Evolutionary conservation across 2,329 filamentous ascomycete genomes (phyloP).

Genomic region (Diaporthe sp.): DNA sequence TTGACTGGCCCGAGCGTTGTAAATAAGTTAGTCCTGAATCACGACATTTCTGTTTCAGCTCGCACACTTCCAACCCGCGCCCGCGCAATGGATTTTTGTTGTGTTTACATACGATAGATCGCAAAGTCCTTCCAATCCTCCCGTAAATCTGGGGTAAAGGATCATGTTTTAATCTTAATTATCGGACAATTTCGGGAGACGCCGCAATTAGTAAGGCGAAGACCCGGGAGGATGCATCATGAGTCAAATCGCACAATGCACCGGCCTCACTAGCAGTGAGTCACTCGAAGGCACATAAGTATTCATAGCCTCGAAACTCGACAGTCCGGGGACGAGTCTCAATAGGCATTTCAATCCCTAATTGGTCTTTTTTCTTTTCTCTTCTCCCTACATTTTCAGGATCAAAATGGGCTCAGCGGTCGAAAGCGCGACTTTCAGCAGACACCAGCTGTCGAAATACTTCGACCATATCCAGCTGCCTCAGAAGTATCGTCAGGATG

Average conservation of each 20-base stretch:
- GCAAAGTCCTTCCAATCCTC: constrained; percentile 17
- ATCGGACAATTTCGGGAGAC: constrained; percentile 7
- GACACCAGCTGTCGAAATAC: constrained; percentile 43
- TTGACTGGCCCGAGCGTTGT: neutral
- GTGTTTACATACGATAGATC: neutral
- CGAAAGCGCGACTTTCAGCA: neutral
- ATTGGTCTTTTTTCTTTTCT: neutral
- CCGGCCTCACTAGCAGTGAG: neutral
- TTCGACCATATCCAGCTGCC: constrained; percentile 46
- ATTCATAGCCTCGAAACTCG: neutral
- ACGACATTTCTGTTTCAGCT: neutral
- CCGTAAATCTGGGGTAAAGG: constrained; percentile 1
- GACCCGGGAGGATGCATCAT: neutral
- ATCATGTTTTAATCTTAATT: constrained; percentile 5
- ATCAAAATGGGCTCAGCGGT: neutral
- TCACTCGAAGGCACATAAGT: neutral
- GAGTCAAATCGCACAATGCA: constrained; percentile 7
- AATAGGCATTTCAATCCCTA: neutral
- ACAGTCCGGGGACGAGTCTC: neutral
- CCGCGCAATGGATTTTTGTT: neutral
- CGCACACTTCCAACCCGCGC: neutral
- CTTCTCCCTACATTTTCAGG: too few relatives aligned
- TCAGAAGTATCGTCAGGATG: constrained; percentile 42
- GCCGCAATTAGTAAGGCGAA: neutral
- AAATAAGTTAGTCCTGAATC: neutral